Percentiles rank a stretch among this genome's conserved stretches.
phyloP scores from a whole-genome alignment of 768 basidiomycete species.

The Podaxis sp. region DNA sequence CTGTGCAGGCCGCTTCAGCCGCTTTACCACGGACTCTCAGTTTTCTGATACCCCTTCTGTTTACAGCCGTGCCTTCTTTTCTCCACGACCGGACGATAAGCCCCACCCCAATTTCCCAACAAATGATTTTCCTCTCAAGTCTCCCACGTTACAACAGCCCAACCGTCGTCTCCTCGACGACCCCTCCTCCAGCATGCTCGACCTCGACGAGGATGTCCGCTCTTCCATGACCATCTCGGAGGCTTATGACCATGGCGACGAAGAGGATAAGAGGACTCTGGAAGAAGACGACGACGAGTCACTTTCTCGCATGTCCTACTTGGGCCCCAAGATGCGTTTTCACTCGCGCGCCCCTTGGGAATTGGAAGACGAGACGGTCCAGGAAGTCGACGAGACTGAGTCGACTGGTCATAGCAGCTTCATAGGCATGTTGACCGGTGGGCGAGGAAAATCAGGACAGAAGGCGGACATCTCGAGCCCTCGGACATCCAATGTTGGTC shows the following conservation, averaged over 20 bases:
- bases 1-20: constrained; percentile 48
- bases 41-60: constrained; percentile 69
- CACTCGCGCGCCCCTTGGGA: constrained; percentile 87
- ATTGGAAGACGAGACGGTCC: constrained; percentile 46
- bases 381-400: constrained; percentile 50
- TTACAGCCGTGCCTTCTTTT: constrained; percentile 62
- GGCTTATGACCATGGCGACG: constrained; percentile 28
- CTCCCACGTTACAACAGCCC: constrained; percentile 26
- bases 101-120: constrained; percentile 30
- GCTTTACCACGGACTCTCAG: constrained; percentile 56
- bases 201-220: constrained; percentile 55
- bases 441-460: constrained; percentile 36
- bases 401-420: constrained; percentile 28
- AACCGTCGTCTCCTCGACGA: constrained; percentile 44
- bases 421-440: constrained; percentile 23
- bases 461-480: constrained; percentile 47
- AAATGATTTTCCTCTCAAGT: constrained; percentile 19
- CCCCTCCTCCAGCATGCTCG: constrained; percentile 51
- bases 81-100: constrained; percentile 42
- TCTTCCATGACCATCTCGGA: constrained; percentile 32
- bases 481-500: constrained; percentile 36
- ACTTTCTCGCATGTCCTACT: constrained; percentile 60
- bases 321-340: constrained; percentile 83
- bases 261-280: constrained; percentile 23
- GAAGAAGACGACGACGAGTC: constrained; percentile 42